phyloP scores from a whole-genome alignment of 768 basidiomycete species.

The Lyophyllum semitale region DNA sequence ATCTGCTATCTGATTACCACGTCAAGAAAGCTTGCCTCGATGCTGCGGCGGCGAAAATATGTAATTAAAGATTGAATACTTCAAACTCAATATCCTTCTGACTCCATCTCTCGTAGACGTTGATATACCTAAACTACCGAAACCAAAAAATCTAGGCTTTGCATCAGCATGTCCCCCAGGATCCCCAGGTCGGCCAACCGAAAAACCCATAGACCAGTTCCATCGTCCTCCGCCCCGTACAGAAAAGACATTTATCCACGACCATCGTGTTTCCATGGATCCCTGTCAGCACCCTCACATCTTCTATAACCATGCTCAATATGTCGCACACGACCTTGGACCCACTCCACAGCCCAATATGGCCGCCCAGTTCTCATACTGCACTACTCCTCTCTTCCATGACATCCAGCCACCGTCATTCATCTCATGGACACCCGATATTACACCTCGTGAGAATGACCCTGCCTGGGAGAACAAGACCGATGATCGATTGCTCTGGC shows the following conservation, averaged over 20 bases:
- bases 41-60: conserved; percentile 30
- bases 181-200: conserved; percentile 26
- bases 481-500: conserved; percentile 62
- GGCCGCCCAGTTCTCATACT: conserved; percentile 46
- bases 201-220: conserved; percentile 24
- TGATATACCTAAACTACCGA: conserved; percentile 17
- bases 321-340: conserved; percentile 38
- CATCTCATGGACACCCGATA: conserved; percentile 39
- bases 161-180: conserved; percentile 31
- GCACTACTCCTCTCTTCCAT: conserved; percentile 31
- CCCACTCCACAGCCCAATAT: conserved; percentile 36
- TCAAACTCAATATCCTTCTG: not conserved
- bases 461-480: conserved; percentile 62
- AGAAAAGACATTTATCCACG: conserved; percentile 42
- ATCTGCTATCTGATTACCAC: conserved; percentile 32
- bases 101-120: conserved; percentile 18
- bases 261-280: conserved; percentile 44
- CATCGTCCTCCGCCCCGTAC: conserved; percentile 19
- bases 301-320: conserved; percentile 44
- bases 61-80: conserved; percentile 20
- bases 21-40: conserved; percentile 30
- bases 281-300: conserved; percentile 40
- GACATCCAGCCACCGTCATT: conserved; percentile 45
- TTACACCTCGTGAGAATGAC: conserved; percentile 40
- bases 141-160: conserved; percentile 20